Conservation (phyloP, 192 early-diverging fungal genomes). For the Coemansia sp. region DNA sequence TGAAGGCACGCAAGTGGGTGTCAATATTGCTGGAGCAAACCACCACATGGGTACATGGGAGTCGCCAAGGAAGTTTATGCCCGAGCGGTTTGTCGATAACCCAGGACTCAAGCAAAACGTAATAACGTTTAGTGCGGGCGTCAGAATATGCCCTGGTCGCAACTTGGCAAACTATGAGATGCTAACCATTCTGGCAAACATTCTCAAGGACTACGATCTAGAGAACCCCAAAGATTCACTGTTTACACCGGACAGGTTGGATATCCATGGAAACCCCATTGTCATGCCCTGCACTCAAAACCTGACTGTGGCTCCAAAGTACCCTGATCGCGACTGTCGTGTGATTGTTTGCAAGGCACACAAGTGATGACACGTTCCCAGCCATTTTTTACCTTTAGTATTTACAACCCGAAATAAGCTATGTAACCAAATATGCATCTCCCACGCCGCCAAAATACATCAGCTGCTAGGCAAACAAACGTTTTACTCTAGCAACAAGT, state of each 20-base stretch:
- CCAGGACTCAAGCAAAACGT: constrained; percentile 18
- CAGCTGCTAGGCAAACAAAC: no score
- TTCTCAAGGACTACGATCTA: constrained; percentile 29
- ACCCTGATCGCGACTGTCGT: constrained; percentile 41
- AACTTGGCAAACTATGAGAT: constrained; percentile 43
- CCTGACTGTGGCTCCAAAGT: constrained; percentile 27
- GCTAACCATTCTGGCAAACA: constrained; percentile 31
- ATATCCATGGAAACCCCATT: constrained; percentile 9
- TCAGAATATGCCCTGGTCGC: constrained; percentile 35
- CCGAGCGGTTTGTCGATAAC: constrained; percentile 22
- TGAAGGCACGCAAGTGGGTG: constrained; percentile 23
- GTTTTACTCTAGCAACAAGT: no score
- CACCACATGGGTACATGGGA: constrained; percentile 14
- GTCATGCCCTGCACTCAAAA: constrained; percentile 27
- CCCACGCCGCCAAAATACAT: constrained; percentile 18
- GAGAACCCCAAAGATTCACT: constrained; percentile 25
- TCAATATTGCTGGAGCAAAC: constrained; percentile 21
- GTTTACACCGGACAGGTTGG: constrained; percentile 19
- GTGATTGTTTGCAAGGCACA: constrained; percentile 10
- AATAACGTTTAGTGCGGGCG: constrained; percentile 41
- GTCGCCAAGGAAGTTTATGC: constrained; percentile 14
- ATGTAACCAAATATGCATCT: constrained; percentile 32
- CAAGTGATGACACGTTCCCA: background rate
- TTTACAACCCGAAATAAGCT: constrained; percentile 7
- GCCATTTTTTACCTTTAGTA: constrained; percentile 2